Percentiles rank a stretch among this genome's conserved stretches.
These are phyloP conservation scores for Myxozyma lipomycoides DNA, from an alignment of 805 yeast genomes.

Conservation along the genomic window DNA sequence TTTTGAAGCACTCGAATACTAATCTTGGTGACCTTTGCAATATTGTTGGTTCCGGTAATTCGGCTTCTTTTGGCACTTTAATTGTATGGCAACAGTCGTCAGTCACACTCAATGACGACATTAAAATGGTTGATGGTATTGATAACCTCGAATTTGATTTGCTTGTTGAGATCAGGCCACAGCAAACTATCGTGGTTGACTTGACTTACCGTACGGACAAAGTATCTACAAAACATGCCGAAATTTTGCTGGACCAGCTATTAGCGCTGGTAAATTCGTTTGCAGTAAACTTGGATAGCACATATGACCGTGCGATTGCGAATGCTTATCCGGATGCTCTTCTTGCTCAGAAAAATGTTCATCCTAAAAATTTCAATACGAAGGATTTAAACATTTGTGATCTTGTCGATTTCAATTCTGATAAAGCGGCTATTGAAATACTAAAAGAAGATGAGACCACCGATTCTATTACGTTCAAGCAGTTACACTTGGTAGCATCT, in stretches of 20 bases:
- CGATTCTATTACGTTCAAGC: background rate
- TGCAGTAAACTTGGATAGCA: background rate
- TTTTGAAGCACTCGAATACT: conserved; percentile 6
- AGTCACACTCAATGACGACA: background rate
- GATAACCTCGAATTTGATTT: conserved; percentile 18
- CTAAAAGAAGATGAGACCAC: background rate
- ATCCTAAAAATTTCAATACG: conserved; percentile 6
- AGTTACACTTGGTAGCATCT: background rate
- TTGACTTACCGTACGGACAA: conserved; percentile 12
- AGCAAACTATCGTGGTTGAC: background rate
- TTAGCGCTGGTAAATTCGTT: background rate
- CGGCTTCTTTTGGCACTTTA: conserved; percentile 6
- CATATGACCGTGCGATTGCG: background rate
- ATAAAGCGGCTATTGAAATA: conserved; percentile 10
- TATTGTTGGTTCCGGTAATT: background rate
- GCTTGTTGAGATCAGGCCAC: conserved; percentile 15
- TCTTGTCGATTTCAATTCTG: conserved; percentile 6
- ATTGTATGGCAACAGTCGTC: conserved; percentile 23
- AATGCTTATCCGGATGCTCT: background rate
- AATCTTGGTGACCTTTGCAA: conserved; percentile 4
- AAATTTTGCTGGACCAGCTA: conserved; percentile 1
- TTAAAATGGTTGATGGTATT: background rate
- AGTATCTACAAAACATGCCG: conserved; percentile 2
- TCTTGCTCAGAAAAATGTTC: conserved; percentile 10
- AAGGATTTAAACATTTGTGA: background rate